Evolutionary conservation across 1,284 basidiomycete genomes (phyloP).

Genomic region (Cutaneotrichosporon arboriforme): DNA sequence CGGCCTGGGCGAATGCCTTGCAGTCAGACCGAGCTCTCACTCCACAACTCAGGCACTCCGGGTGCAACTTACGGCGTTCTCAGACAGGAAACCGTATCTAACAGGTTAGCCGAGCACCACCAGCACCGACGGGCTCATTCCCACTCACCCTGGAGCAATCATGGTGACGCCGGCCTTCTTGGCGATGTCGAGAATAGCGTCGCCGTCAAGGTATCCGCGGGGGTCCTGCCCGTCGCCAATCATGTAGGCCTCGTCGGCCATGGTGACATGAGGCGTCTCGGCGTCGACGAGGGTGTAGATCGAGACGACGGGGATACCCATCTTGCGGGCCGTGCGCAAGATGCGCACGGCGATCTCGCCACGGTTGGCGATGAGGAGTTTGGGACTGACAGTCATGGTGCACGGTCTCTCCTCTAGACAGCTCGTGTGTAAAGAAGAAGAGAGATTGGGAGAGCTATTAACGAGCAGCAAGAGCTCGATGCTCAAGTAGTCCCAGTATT

Average conservation of each 20-base stretch:
- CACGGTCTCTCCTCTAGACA: not conserved
- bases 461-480: not conserved
- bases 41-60: not conserved
- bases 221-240: conserved; percentile 47
- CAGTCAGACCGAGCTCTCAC: not conserved
- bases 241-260: conserved; percentile 45
- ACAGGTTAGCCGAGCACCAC: no score
- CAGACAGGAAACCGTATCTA: conserved; percentile 60
- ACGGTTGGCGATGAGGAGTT: conserved; percentile 81
- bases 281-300: conserved; percentile 83
- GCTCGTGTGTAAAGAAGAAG: not conserved
- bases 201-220: conserved; percentile 50
- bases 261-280: conserved; percentile 65
- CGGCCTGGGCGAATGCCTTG: conserved; percentile 52
- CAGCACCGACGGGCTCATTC: no score
- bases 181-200: conserved; percentile 52
- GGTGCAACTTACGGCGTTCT: conserved; percentile 51
- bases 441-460: not conserved
- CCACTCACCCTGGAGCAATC: conserved; percentile 55
- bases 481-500: not conserved
- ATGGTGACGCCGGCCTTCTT: conserved; percentile 52
- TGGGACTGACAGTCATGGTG: conserved; percentile 40
- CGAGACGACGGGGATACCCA: conserved; percentile 83
- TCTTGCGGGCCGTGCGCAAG: conserved; percentile 77
- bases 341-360: conserved; percentile 93